Conservation (phyloP, 768 basidiomycete genomes). For the Epithele typhae region DNA sequence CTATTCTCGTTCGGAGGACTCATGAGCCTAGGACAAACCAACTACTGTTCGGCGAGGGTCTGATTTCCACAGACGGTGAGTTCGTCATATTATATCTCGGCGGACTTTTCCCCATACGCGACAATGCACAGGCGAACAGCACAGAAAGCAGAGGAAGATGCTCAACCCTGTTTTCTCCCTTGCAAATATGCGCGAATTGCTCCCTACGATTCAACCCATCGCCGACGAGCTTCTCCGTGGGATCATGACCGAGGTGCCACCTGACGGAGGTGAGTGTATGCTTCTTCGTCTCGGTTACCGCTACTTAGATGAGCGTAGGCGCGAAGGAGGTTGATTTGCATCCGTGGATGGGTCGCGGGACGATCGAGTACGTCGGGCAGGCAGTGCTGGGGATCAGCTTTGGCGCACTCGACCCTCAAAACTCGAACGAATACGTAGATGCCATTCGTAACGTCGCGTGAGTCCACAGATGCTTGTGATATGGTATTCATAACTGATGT, state of each 20-base stretch:
- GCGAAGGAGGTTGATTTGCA: slow-evolving; percentile 29
- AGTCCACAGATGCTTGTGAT: no score
- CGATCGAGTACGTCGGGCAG: slow-evolving; percentile 34
- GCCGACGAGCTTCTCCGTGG: slow-evolving; percentile 24
- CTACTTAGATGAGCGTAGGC: slow-evolving; percentile 9
- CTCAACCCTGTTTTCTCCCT: slow-evolving; percentile 25
- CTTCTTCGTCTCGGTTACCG: no score
- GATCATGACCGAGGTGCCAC: slow-evolving; percentile 20
- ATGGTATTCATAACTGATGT: no score
- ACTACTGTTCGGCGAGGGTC: slow-evolving; percentile 35
- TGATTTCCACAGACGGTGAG: slow-evolving; percentile 34
- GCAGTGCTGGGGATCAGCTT: slow-evolving; percentile 32
- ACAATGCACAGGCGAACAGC: slow-evolving; percentile 19
- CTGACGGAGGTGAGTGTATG: slow-evolving; percentile 11
- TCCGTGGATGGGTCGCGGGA: slow-evolving; percentile 29
- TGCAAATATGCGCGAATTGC: slow-evolving; percentile 17
- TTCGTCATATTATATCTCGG: neutral
- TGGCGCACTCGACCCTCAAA: slow-evolving; percentile 23
- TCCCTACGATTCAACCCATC: slow-evolving; percentile 28
- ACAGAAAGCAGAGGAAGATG: slow-evolving; percentile 24
- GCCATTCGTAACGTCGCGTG: slow-evolving; percentile 31
- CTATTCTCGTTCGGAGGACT: neutral
- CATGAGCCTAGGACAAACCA: slow-evolving; percentile 7
- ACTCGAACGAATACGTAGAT: slow-evolving; percentile 25
- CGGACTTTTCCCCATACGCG: no score